Conservation (phyloP, 73 alveolate genomes). For the Uronychia setigera region DNA sequence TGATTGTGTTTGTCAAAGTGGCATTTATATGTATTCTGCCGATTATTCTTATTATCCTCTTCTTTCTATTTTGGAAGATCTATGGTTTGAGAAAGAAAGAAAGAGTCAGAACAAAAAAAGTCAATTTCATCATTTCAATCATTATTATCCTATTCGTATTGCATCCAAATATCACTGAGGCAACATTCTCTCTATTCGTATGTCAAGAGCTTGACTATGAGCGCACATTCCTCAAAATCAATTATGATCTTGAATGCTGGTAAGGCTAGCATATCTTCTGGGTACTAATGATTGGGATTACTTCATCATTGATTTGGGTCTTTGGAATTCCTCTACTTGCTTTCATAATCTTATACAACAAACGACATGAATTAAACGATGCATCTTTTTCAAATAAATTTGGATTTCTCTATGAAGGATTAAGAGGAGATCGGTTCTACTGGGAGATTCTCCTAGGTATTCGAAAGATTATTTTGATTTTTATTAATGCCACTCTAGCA, state of each 20-base stretch:
- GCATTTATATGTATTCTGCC: no score
- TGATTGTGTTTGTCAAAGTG: no score
- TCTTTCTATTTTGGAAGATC: background rate
- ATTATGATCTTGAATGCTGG: conserved; percentile 26
- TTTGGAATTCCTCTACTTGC: conserved; percentile 27
- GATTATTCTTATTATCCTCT: conserved; percentile 14
- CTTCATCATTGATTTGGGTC: conserved; percentile 15
- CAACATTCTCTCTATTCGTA: conserved; percentile 7
- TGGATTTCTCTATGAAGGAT: conserved; percentile 35
- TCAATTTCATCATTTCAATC: conserved; percentile 27
- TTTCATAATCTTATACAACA: conserved; percentile 9
- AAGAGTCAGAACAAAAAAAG: background rate
- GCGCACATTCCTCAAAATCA: conserved; percentile 5
- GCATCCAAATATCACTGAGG: conserved; percentile 22
- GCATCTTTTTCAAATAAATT: background rate
- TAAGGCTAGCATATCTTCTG: conserved; percentile 6
- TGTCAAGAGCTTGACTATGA: conserved; percentile 28
- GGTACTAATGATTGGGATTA: conserved; percentile 10
- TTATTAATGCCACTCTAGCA: background rate
- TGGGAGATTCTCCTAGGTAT: conserved; percentile 38
- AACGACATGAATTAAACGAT: conserved; percentile 3
- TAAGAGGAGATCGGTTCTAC: conserved; percentile 15
- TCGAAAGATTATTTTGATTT: conserved; percentile 21
- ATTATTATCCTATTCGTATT: conserved; percentile 30
- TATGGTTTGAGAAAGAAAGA: background rate